Percentiles rank a stretch among this genome's conserved stretches.
Conservation (phyloP, 2,329 filamentous ascomycete genomes). For the Epichloe sp. region DNA sequence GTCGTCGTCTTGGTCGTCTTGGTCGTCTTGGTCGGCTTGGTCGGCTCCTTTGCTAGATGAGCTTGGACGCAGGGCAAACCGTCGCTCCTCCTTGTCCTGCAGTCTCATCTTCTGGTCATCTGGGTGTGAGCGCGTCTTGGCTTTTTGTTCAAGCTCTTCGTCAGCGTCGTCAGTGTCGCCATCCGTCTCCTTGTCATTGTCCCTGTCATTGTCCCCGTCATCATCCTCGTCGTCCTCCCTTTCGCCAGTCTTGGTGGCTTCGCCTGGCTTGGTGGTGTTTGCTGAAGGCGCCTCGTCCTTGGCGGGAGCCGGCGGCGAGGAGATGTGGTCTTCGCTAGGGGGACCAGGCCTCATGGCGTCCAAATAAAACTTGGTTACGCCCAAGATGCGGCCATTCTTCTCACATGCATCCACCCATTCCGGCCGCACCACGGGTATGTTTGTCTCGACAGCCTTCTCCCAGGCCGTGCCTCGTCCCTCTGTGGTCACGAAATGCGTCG, state of each 20-base stretch:
- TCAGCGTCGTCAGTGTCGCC: background rate
- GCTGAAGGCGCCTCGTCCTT: slow-evolving; percentile 14
- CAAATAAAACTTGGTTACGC: slow-evolving; percentile 90
- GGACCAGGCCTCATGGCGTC: slow-evolving; percentile 52
- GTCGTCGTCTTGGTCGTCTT: slow-evolving; percentile 21
- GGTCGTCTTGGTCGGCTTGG: slow-evolving; percentile 16
- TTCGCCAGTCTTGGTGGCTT: slow-evolving; percentile 13
- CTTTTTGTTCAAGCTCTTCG: slow-evolving; percentile 22
- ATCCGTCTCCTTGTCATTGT: slow-evolving; percentile 8
- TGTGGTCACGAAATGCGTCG: slow-evolving; percentile 94
- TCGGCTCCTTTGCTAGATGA: slow-evolving; percentile 11
- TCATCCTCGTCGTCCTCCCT: slow-evolving; percentile 9
- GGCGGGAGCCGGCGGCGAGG: slow-evolving; percentile 14
- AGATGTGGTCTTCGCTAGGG: slow-evolving; percentile 21
- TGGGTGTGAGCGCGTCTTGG: slow-evolving; percentile 15
- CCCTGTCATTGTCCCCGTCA: slow-evolving; percentile 7
- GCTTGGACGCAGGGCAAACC: slow-evolving; percentile 34
- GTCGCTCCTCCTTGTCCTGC: slow-evolving; percentile 42
- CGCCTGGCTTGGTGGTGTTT: slow-evolving; percentile 12
- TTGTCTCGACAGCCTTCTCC: slow-evolving; percentile 97
- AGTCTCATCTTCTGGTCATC: slow-evolving; percentile 44
- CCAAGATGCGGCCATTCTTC: slow-evolving; percentile 79
- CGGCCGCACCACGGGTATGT: slow-evolving; percentile 90
- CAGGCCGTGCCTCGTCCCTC: slow-evolving; percentile 80
- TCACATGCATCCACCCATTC: slow-evolving; percentile 99